Evolutionary conservation across 1,284 basidiomycete species (phyloP).

Genomic region (Naganishia sp.): DNA sequence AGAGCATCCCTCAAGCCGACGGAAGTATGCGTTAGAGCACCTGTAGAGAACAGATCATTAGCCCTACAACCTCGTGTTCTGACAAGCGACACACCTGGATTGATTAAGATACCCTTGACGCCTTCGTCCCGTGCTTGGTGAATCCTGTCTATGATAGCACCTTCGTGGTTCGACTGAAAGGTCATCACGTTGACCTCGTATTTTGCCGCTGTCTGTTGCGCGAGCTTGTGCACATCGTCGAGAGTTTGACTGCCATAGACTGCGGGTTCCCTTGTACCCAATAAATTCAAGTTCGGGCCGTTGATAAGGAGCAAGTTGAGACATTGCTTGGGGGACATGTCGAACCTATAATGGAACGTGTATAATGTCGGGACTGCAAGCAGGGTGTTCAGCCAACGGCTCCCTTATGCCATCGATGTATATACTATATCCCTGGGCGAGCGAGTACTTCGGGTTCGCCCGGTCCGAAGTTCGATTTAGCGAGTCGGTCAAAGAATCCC

Average conservation of each 20-base stretch:
- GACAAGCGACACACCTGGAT: slow-evolving; percentile 38
- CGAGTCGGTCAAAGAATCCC: too few species aligned
- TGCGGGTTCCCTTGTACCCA: slow-evolving; percentile 51
- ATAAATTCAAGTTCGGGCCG: slow-evolving; percentile 52
- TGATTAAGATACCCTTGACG: slow-evolving; percentile 47
- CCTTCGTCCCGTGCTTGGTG: slow-evolving; percentile 44
- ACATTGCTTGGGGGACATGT: slow-evolving; percentile 22
- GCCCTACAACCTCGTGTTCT: too few species aligned
- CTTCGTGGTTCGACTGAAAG: slow-evolving; percentile 52
- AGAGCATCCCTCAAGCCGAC: slow-evolving; percentile 50
- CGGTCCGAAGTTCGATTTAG: background rate
- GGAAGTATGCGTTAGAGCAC: slow-evolving; percentile 48
- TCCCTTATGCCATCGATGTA: too few species aligned
- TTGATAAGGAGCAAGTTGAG: slow-evolving; percentile 40
- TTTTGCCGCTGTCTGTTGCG: slow-evolving; percentile 32
- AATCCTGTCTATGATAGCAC: slow-evolving; percentile 49
- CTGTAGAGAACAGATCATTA: background rate
- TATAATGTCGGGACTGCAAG: too few species aligned
- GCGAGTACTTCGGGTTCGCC: background rate
- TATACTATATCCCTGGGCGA: background rate
- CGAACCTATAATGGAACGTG: background rate
- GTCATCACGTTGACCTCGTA: slow-evolving; percentile 35
- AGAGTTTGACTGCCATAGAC: slow-evolving; percentile 50
- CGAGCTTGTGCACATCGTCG: slow-evolving; percentile 38
- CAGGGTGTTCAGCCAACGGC: too few species aligned